Evolutionary conservation across 345 rosid species (phyloP).

Genomic region (Salix purpurea): DNA sequence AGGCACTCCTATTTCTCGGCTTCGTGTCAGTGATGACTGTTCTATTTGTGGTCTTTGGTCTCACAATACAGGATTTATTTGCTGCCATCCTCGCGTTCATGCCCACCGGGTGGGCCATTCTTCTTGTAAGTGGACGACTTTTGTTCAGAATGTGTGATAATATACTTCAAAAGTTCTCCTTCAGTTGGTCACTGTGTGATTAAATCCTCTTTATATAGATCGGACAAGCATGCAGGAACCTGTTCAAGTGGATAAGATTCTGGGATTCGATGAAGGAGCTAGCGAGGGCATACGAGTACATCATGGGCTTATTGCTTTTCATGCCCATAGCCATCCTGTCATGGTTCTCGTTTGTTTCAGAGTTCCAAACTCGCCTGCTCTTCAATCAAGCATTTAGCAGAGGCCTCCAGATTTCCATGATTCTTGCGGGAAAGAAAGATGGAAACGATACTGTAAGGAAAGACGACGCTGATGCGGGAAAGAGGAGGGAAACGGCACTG

Average conservation of each 20-base stretch:
- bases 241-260: constrained; percentile 45
- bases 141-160: neutral
- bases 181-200: neutral
- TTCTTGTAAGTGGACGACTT: constrained; percentile 58
- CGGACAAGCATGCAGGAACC: constrained; percentile 60
- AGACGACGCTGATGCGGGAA: constrained; percentile 9
- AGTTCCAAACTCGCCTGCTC: constrained; percentile 80
- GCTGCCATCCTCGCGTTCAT: constrained; percentile 75
- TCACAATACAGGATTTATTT: constrained; percentile 64
- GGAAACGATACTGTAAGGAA: constrained; percentile 12
- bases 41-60: constrained; percentile 59
- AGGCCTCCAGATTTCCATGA: constrained; percentile 92
- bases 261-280: constrained; percentile 92
- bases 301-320: constrained; percentile 73
- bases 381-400: constrained; percentile 96
- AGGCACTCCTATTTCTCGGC: constrained; percentile 87
- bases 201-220: constrained; percentile 31
- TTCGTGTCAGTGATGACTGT: constrained; percentile 84
- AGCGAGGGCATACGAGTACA: constrained; percentile 77
- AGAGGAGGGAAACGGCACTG: neutral
- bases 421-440: constrained; percentile 62
- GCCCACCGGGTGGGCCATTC: constrained; percentile 87
- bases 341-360: constrained; percentile 85
- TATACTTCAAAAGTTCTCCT: neutral
- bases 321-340: constrained; percentile 67